A percentile compares a stretch with the other conserved stretches of the same genome.
Evolutionary conservation across 176 grass and related monocot species (phyloP).

Genomic region (Lolium rigidum): DNA sequence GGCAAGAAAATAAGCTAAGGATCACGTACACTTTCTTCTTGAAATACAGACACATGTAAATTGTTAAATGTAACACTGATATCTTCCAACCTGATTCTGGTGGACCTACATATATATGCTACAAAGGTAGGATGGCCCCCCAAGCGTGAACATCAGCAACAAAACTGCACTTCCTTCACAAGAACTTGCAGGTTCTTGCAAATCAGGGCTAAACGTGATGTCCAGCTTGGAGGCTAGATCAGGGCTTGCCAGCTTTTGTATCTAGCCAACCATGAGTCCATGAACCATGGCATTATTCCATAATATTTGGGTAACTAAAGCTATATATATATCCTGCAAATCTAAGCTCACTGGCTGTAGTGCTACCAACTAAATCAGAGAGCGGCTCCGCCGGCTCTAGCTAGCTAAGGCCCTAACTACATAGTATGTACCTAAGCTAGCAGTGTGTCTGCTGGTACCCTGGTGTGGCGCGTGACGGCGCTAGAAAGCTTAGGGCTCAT

Average conservation of each 20-base stretch:
- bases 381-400: background rate
- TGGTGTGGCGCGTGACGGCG: background rate
- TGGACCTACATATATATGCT: constrained; percentile 8
- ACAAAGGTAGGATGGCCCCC: constrained; percentile 9
- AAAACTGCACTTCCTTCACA: constrained; percentile 46
- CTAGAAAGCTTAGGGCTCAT: constrained; percentile 53
- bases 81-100: constrained; percentile 25
- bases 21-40: background rate
- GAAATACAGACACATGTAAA: background rate
- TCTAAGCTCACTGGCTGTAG: background rate
- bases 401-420: background rate
- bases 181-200: background rate
- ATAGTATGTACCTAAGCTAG: constrained; percentile 3
- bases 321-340: constrained; percentile 7
- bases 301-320: constrained; percentile 6
- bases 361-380: constrained; percentile 5
- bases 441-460: background rate
- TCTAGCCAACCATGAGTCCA: background rate
- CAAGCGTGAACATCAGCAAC: constrained; percentile 44
- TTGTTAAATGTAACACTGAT: constrained; percentile 5
- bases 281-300: constrained; percentile 12
- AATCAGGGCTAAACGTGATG: constrained; percentile 32
- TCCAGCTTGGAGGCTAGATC: constrained; percentile 29
- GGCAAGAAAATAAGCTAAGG: background rate
- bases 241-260: background rate